Evolutionary conservation across 331 rosid species (phyloP), one percentile per base, ranked within the genome.

Genomic region (Telfairia occidentalis): DNA sequence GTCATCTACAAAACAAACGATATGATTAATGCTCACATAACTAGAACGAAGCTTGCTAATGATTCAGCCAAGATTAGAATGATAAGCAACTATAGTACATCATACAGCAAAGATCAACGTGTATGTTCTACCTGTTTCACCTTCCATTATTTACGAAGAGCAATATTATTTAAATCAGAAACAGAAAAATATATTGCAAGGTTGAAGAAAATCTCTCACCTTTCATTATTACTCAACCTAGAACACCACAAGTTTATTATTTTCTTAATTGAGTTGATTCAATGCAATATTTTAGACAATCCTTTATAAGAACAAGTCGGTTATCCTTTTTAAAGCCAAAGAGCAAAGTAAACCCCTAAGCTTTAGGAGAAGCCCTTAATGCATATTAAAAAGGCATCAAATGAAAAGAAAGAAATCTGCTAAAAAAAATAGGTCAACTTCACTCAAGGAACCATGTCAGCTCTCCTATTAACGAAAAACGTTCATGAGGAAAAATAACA

Each of bases 1-100:
- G 90, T 95, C 89, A 77, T 85, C 98, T 95, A 80, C 66, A 76
- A 85, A 81, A 82, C 30, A 79, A 79, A 76, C 42, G 24, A 59
- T 48, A 84, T 21, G 75, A 46, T 66, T 15, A 76, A 23, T 2
- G 57, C 46, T 28, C 64, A 72, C 19, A 48, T 35, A 54, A 12
- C 43, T 16, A 53, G 71, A 67, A 9, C 3, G 73, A 23, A 66
- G 23, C 74, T 49, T 49, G 58, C 34, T 49, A 40, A 52, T 18
- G 13, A 50, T 35, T 54, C 24, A 24, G 49, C 50, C 58, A 35
- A 60, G 49, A 66, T 37, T 5, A 5, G 13, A 18, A 65, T 49
- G 38, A 70, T 18, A 70, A 45, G 40, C 40, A 15, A 29, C 40
- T 29, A 12, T 13, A 15, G 40, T 53, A 57, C 63, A 57, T 57